Evolutionary conservation across 1,284 basidiomycete species (phyloP), one percentile per base, ranked within the genome.

Genomic region (Volvariella surrecta): DNA sequence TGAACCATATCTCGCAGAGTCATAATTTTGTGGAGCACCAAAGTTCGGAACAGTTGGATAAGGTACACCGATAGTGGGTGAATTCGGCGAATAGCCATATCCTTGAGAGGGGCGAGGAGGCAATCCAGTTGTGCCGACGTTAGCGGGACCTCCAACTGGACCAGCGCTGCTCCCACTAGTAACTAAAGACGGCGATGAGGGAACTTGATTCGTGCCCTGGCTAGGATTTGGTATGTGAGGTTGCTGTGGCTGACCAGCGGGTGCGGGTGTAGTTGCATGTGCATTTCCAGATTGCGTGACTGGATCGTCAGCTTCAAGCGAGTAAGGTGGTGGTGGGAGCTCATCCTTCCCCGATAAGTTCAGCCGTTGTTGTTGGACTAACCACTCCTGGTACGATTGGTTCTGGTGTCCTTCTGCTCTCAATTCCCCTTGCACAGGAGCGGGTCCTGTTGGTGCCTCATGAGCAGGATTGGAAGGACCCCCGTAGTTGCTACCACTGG

Each of bases 261-360:
- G 34, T 19, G 42, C 37, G 28, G 47, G 28, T 18, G 49, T 11
- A 40, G 44, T 8, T 16, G 51, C 40, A 21, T 28, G 45, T 20
- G 28, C 9, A 18, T 45, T 37, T 15, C 40, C 30, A 16, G 46
- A 22, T 17, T 51, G 38, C 4, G 50, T 32, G 31, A 17, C 39
- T 22, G 19, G 31, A 4, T 44, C 49, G 2, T 67, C 66, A 1
- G 68, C 67, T 6, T 61, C 73, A 8, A 84, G 57, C 8, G 71
- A 71, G 53, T 87, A 86, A 3, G 82, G 79, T 2, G 83, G 83
- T 0, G 82, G 82, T 2, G 81, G 78, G 3, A 61, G 62, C n/a
- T 79, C 79, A 21, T 73, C 69, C 40, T 63, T 62, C 38, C 61
- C 59, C 11, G 24, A 28, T 28, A 11, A 11, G 24, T 28, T 28